Evolutionary conservation across 139 green algal species (phyloP).

Genomic region (Desmodesmus armatus): DNA sequence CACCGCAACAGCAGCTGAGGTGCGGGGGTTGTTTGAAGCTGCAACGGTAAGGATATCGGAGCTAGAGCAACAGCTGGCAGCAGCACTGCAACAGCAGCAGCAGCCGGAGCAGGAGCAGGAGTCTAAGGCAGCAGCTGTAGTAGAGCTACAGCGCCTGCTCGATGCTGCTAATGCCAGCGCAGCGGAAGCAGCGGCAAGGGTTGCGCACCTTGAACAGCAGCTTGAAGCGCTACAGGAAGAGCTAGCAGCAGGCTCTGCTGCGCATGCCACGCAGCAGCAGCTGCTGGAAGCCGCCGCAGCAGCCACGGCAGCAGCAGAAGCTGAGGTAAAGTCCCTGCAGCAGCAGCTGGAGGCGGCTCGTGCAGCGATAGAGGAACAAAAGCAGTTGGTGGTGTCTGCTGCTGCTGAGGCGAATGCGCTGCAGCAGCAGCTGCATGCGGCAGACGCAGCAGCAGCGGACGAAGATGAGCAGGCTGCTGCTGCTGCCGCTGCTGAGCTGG

Average conservation of each 20-base stretch:
- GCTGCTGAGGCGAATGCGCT: too few species aligned
- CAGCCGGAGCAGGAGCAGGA: background rate
- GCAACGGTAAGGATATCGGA: background rate
- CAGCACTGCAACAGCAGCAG: background rate
- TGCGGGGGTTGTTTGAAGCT: background rate
- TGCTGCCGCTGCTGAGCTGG: background rate
- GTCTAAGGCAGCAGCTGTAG: background rate
- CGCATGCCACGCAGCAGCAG: background rate
- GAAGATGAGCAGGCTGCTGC: too few species aligned
- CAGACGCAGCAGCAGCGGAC: background rate
- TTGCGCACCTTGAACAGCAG: background rate
- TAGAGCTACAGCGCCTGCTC: background rate
- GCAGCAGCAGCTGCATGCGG: background rate
- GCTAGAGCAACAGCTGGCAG: background rate
- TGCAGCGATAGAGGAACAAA: background rate
- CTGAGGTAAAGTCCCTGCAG: background rate
- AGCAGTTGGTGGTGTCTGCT: too few species aligned
- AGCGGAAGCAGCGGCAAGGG: background rate
- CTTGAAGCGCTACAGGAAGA: background rate
- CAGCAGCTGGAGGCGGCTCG: background rate
- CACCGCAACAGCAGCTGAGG: background rate
- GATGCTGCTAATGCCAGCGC: too few species aligned
- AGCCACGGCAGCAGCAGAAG: background rate
- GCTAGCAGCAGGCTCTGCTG: background rate
- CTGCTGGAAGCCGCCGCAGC: background rate